Conservation (phyloP, 306 rosid genomes). For the Myrica gale region DNA sequence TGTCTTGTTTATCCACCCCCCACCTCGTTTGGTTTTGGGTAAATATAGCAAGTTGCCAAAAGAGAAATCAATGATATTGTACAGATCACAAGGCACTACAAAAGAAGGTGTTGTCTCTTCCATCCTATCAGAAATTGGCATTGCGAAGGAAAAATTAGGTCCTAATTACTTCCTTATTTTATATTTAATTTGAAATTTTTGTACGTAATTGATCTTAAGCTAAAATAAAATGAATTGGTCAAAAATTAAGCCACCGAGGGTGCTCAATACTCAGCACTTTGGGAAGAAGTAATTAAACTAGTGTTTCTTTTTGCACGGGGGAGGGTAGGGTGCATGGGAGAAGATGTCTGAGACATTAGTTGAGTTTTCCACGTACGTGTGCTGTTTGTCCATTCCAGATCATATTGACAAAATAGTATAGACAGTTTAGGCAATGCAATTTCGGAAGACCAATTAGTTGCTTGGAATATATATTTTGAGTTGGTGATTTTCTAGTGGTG, state of each 20-base stretch:
- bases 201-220: too few relatives aligned
- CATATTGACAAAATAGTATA: background rate
- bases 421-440: too few relatives aligned
- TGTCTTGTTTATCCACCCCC: background rate
- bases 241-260: too few relatives aligned
- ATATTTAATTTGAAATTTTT: too few relatives aligned
- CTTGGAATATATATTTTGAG: too few relatives aligned
- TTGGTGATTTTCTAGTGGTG: too few relatives aligned
- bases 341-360: background rate
- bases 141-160: background rate
- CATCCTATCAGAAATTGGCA: background rate
- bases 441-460: too few relatives aligned
- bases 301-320: background rate
- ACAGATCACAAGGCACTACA: background rate
- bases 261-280: too few relatives aligned
- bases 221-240: too few relatives aligned
- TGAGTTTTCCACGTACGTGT: background rate
- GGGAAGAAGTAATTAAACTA: too few relatives aligned
- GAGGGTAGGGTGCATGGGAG: background rate
- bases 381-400: too few relatives aligned
- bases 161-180: too few relatives aligned
- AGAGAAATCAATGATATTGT: background rate
- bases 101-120: slow-evolving; percentile 5
- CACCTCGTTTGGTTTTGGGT: slow-evolving; percentile 2
- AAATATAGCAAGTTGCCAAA: background rate